Base-by-base conservation (phyloP, 345 rosid genomes). In the Eucalyptus pauciflora region DNA sequence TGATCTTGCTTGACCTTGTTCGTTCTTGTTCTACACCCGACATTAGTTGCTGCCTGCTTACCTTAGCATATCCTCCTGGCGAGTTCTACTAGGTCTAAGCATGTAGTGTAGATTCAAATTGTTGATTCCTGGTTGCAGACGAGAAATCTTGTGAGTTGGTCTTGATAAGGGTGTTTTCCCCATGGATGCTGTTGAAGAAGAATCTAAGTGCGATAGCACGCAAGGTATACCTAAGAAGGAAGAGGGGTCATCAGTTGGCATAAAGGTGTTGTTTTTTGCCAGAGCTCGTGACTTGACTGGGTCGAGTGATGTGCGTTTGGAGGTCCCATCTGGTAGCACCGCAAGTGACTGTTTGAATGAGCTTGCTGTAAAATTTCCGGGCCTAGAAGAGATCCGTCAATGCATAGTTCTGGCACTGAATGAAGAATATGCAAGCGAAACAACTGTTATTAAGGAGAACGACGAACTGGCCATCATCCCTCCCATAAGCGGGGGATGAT, bases 381-480 rank as follows among this genome's bases (percentile, higher is more conserved):
- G 90, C 87, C 91, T 97, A 89, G 92, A 93, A 89, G 99, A 95
- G 92, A 94, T 97, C 11, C 94, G 95, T 9, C 76, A 92, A 49
- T 96, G 99, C 87, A 93, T 95, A 14, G 97, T 97, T 88, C 95
- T 97, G 56, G 99, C 99, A 85, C 88, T 97, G 86, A 90, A 88
- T 71, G 91, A 88, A 85, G 91, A 88, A 90, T 88, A 96, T 87
- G 90, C 97, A 33, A 92, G 92, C 0, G 96, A 94, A 27, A 90
- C 95, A 0, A 89, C 94, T 7, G 85, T 96, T 89, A 94, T 97
- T 79, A 92, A 94, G 89, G 96, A 95, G 86, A 94, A 92, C 86
- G 99, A 98, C 87, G 99, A 98, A 92, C 90, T 96, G 91, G 99
- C 99, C 24, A 94, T 98, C 31, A 98, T 98, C 90, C 99, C 98